These are phyloP conservation scores for Podospora conica DNA, from an alignment of 495 filamentous ascomycete genomes.

Conservation along the genomic window DNA sequence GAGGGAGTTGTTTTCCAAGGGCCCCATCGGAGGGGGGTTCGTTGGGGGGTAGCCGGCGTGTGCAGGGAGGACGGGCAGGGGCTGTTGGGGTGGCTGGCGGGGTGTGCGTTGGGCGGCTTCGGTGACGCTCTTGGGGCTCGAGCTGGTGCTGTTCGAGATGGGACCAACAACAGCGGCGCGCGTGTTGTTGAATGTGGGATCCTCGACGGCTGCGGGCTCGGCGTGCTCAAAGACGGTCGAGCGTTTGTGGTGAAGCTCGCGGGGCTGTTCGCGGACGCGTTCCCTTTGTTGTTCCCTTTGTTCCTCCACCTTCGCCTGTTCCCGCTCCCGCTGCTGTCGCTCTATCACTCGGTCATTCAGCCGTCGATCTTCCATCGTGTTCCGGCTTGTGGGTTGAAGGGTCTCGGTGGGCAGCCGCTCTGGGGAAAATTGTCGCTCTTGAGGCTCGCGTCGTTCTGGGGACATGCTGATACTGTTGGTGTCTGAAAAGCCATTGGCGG, in stretches of 20 bases:
- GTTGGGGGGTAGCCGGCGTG: background rate
- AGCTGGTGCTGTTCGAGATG: conserved; percentile 7
- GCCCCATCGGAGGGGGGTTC: background rate
- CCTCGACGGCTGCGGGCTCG: conserved; percentile 17
- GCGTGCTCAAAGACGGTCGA: conserved; percentile 30
- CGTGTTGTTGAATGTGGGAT: conserved; percentile 26
- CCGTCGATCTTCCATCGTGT: conserved; percentile 21
- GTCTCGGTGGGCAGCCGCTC: conserved; percentile 17
- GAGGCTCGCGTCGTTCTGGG: conserved; percentile 14
- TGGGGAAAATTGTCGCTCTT: conserved; percentile 1
- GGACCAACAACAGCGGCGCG: conserved; percentile 22
- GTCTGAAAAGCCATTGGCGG: conserved; percentile 18
- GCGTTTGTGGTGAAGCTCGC: conserved; percentile 25
- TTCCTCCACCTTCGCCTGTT: conserved; percentile 9
- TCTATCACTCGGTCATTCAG: conserved; percentile 23
- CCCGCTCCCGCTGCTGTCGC: conserved; percentile 20
- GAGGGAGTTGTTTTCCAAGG: conserved; percentile 12
- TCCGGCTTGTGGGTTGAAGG: conserved; percentile 14
- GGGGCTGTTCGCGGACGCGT: conserved; percentile 16
- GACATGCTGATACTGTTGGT: conserved; percentile 22
- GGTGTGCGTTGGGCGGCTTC: conserved; percentile 24
- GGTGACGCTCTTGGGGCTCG: conserved; percentile 18
- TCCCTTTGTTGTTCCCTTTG: conserved; percentile 12
- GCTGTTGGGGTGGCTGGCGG: conserved; percentile 13
- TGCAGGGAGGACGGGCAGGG: conserved; percentile 2